These are phyloP conservation scores for Posidonia australis DNA, from an alignment of 106 monocot genomes.

Conservation along the genomic window DNA sequence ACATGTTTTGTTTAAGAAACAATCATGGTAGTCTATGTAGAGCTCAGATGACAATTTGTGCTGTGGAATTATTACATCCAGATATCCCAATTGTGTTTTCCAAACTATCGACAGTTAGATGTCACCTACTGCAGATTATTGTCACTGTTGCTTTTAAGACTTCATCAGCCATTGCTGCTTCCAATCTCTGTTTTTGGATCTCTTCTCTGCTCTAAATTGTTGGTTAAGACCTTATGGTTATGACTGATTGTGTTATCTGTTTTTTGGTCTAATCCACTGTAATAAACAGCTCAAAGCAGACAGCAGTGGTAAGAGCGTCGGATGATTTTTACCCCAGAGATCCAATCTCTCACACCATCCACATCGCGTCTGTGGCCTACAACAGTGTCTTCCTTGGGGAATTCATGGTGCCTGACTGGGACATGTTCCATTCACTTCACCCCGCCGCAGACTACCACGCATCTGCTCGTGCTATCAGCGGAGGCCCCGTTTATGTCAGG, in stretches of 20 bases:
- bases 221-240: neutral
- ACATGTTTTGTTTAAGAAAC: no score
- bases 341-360: conserved; percentile 84
- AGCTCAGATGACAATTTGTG: no score
- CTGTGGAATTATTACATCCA: no score
- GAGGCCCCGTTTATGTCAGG: conserved; percentile 95
- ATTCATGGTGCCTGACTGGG: conserved; percentile 98
- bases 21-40: no score
- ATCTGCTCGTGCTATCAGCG: conserved; percentile 88
- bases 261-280: neutral
- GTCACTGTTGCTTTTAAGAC: no score
- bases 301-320: conserved; percentile 80
- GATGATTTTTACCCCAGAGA: conserved; percentile 97
- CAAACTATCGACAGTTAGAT: no score
- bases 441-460: conserved; percentile 92
- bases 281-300: conserved; percentile 61
- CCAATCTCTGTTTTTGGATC: no score
- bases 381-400: conserved; percentile 92
- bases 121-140: no score
- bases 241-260: neutral
- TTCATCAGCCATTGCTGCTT: no score
- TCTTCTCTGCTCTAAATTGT: no score
- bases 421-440: conserved; percentile 94
- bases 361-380: conserved; percentile 85
- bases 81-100: no score